Evolutionary conservation across 768 basidiomycete species (phyloP).

Genomic region (Amanita rimosa): DNA sequence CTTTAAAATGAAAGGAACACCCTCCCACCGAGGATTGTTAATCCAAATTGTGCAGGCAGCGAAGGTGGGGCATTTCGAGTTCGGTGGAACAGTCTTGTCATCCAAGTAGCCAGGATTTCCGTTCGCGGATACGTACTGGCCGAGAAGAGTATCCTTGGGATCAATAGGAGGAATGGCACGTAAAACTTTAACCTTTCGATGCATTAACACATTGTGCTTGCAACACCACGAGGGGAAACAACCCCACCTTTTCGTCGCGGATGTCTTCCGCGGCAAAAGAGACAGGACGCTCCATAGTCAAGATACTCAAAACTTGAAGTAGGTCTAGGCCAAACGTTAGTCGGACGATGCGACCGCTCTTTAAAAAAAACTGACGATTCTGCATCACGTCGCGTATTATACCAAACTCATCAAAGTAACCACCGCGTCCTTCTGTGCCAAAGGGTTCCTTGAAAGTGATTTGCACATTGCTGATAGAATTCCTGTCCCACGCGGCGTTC

Average conservation of each 20-base stretch:
- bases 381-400: constrained; percentile 97
- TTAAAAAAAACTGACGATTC: constrained; percentile 65
- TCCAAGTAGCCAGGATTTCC: constrained; percentile 99
- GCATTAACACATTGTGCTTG: constrained; percentile 1
- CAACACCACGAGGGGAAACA: constrained; percentile 2
- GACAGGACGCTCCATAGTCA: constrained; percentile 97
- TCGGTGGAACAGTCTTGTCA: constrained; percentile 88
- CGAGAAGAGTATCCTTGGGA: constrained; percentile 72
- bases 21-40: constrained; percentile 96
- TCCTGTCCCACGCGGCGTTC: constrained; percentile 89
- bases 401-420: constrained; percentile 99
- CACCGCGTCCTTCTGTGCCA: constrained; percentile 99
- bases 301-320: constrained; percentile 85
- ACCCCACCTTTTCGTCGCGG: constrained; percentile 87
- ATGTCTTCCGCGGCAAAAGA: constrained; percentile 97
- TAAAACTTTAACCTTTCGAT: constrained; percentile 82
- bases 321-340: constrained; percentile 46
- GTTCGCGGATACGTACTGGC: constrained; percentile 83
- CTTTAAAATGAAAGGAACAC: constrained; percentile 96
- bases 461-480: constrained; percentile 92
- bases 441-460: constrained; percentile 99
- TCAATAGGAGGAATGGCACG: constrained; percentile 81
- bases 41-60: constrained; percentile 87
- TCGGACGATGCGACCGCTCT: background rate
- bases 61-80: constrained; percentile 89